Evolutionary conservation across 352 stramenopile genomes (phyloP), one percentile per base, ranked within the genome.

Genomic region (Phytopythium vexans): DNA sequence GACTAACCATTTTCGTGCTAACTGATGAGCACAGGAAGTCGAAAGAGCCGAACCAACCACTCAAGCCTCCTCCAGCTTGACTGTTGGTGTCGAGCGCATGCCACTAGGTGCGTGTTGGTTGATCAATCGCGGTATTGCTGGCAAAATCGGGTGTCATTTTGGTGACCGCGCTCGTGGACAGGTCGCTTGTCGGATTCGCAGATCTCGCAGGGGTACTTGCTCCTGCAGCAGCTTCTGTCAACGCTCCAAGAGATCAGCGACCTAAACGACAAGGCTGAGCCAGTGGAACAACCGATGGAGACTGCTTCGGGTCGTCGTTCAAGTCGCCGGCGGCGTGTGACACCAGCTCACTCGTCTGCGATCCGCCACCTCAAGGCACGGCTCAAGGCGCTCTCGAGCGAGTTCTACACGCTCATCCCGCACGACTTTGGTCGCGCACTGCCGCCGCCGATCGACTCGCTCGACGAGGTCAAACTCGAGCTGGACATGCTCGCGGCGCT

Each of bases 371-470:
- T 81, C 10, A 88, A 84, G 51, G 60, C 32, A 3, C 66, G 75
- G 16, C 56, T 90, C 6, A 90, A 88, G 47, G 38, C 66, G 15
- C 60, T 88, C 0, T 78, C 74, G 8, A 87, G 68, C 41, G 70
- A 82, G 8, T 88, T 90, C 46, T 90, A 90, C 65, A 79, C 77
- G 32, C 41, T 90, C 33, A 85, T 90, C 41, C 80, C 80, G 9
- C 80, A 90, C 46, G 71, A 90, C 33, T 88, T 88, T 56, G 77
- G 80, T 0, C 68, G 74, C 15, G 61, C 66, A 12, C 46, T 87
- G 32, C 80, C 80, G 12, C 80, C 77, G 12, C 31, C 72, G 14
- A 84, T 90, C 45, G 72, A 80, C 44, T 77, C 74, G 15, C 62
- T 86, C 54, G 72, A 74, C 14, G 74, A 82, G 36, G 69, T 90